Evolutionary conservation across 768 basidiomycete species (phyloP).

Genomic region (Xerocomellus intermedius): DNA sequence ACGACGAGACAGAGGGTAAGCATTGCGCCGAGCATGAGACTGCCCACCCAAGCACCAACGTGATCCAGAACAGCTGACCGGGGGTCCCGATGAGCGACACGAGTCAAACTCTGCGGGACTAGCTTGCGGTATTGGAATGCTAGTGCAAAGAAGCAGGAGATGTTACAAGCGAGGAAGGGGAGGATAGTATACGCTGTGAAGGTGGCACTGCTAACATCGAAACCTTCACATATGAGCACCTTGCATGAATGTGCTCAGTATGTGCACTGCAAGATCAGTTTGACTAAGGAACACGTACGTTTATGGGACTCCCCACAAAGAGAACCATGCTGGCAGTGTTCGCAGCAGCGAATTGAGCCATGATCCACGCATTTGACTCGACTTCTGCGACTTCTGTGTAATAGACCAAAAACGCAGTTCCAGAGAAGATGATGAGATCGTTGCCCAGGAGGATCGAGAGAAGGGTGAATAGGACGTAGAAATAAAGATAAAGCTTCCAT

Average conservation of each 20-base stretch:
- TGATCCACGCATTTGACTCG: slow-evolving; percentile 63
- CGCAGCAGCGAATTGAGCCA: slow-evolving; percentile 74
- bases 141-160: slow-evolving; percentile 61
- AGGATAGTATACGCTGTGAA: slow-evolving; percentile 84
- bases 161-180: slow-evolving; percentile 67
- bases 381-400: slow-evolving; percentile 63
- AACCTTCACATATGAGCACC: slow-evolving; percentile 86
- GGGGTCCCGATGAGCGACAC: slow-evolving; percentile 42
- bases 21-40: slow-evolving; percentile 60
- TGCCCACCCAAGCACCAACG: slow-evolving; percentile 71
- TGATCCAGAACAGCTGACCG: slow-evolving; percentile 71
- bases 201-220: slow-evolving; percentile 70
- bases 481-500: slow-evolving; percentile 70
- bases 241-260: neutral
- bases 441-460: slow-evolving; percentile 85
- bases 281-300: no score
- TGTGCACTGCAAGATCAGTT: no score
- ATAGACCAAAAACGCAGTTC: slow-evolving; percentile 87
- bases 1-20: slow-evolving; percentile 74
- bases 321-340: slow-evolving; percentile 75
- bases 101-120: slow-evolving; percentile 50
- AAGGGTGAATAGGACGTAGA: slow-evolving; percentile 79
- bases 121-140: slow-evolving; percentile 56
- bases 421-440: slow-evolving; percentile 90
- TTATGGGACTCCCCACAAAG: slow-evolving; percentile 91